Evolutionary conservation across 148 eudicot genomes (phyloP), one percentile per base, ranked within the genome.

Genomic region (Pouteria glomerata): DNA sequence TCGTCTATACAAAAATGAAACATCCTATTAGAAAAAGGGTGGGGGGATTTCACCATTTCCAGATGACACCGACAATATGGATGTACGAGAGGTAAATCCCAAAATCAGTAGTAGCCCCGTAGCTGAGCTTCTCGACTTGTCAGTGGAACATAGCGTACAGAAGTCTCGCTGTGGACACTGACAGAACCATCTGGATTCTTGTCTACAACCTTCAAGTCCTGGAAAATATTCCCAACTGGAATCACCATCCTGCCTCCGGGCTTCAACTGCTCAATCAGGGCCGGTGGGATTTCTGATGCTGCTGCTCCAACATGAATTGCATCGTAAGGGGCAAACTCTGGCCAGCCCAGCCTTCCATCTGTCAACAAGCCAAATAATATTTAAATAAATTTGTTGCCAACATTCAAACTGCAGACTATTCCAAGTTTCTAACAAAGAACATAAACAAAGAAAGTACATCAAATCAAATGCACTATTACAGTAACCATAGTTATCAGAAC

Each of bases 211-310:
- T 89, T 80, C 60, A 95, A 71, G 63, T 89, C 97, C 78, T 95
- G 99, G 80, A 85, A 91, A 14, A 83, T 57, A 52, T 89, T 88
- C n/a, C 99, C 99, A 3, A 95, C 99, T 12, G 99, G 99, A 42
- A 95, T 90, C 45, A 95, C 97, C 84, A 95, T 71, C 79, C 94
- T 86, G 16, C 99, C 99, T 11, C 99, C 98, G 1, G 97, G 99
- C 77, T 95, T 91, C 87, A 95, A 81, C 79, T 95, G 99, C 62
- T 91, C 99, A 3, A 91, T 71, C 59, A 95, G 79, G 19, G 92
- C 87, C 27, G 86, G 80, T 4, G 99, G 99, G 35, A 95, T 88
- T 69, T 95, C 99, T 1, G 89, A 75, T 23, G 97, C 97, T 19
- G 99, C 96, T 33, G 97, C 97, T 67, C 97, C 99, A n/a, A 95